Base-by-base conservation (phyloP, 495 filamentous ascomycete species). In the Trichoderma erinaceum region DNA sequence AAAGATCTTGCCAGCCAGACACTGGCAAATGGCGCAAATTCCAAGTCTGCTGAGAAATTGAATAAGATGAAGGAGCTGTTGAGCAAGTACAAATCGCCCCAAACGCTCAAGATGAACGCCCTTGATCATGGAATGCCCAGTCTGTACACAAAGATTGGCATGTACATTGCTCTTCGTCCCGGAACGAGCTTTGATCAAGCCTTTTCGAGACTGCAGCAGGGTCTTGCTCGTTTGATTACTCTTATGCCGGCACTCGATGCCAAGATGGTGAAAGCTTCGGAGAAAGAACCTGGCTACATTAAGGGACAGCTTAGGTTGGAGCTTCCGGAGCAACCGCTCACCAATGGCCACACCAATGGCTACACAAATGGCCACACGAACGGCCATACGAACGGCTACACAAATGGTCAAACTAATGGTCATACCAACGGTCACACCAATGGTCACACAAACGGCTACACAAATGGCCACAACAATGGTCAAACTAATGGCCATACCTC, bases 241-340 rank as follows among this genome's bases (percentile, higher is more conserved):
- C 50, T 75, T 44, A 71, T 76, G 23, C 75, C 75, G 12, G 72
- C 65, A 3, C 74, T 76, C 21, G 71, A 69, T 35, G 72, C 72
- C 27, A 76, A 75, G 67, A 70, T 76, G 8, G 74, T 74, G 3
- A 25, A 50, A 7, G 71, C 67, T 64, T 76, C 75, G 25, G 71
- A 74, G 64, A 70, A 76, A 48, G 75, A 76, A 64, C 64, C 74
- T 27, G 75, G 72, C 46, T 74, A 74, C 61, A 73, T 38, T 12
- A 71, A 73, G 64, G 75, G 75, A 27, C 69, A 75, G 15, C 67
- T 70, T 58, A 68, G 44, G 66, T 76, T 41, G 70, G 74, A 0
- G 35, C 8, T 7, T 38, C 35, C 35, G 7, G 35, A 38, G 35
- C 35, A 38, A 38, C 5, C 35, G 7, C 7, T 38, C 35, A 38